A percentile compares a stretch with the other conserved stretches of the same genome.
Evolutionary conservation across 1,139 yeast genomes (phyloP).

Genomic region (Pichia kudriavzevii): DNA sequence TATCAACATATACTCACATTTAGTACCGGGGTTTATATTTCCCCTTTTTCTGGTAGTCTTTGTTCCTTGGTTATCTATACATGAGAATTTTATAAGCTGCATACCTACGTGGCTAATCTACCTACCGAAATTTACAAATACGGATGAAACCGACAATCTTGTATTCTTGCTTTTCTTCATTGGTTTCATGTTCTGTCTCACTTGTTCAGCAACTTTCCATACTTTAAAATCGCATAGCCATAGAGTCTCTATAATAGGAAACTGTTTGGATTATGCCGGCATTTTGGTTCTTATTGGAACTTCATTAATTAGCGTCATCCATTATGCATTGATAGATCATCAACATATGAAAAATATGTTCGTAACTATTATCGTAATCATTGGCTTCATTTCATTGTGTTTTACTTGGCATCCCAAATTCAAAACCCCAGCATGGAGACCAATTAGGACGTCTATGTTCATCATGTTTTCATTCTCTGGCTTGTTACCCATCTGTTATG

Average conservation of each 20-base stretch:
- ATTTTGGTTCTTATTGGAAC: conserved; percentile 70
- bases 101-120: conserved; percentile 25
- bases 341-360: conserved; percentile 30
- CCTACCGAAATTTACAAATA: conserved; percentile 38
- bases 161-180: conserved; percentile 38
- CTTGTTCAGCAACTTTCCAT: conserved; percentile 72
- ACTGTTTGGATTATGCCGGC: conserved; percentile 81
- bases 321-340: conserved; percentile 60
- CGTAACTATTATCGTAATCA: conserved; percentile 38
- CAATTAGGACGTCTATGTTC: conserved; percentile 72
- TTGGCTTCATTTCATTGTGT: conserved; percentile 58
- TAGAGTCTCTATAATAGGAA: conserved; percentile 54
- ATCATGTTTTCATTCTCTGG: conserved; percentile 78
- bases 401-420: conserved; percentile 63
- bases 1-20: conserved; percentile 73
- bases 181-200: conserved; percentile 55
- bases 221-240: conserved; percentile 70
- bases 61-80: conserved; percentile 17
- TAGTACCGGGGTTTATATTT: conserved; percentile 53
- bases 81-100: conserved; percentile 20
- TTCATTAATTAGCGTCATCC: conserved; percentile 64
- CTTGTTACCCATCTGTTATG: conserved; percentile 56
- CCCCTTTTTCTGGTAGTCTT: conserved; percentile 25
- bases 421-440: conserved; percentile 62
- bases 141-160: conserved; percentile 37